Base-by-base conservation (phyloP, 2,329 filamentous ascomycete genomes). In the Colletotrichum sp. region DNA sequence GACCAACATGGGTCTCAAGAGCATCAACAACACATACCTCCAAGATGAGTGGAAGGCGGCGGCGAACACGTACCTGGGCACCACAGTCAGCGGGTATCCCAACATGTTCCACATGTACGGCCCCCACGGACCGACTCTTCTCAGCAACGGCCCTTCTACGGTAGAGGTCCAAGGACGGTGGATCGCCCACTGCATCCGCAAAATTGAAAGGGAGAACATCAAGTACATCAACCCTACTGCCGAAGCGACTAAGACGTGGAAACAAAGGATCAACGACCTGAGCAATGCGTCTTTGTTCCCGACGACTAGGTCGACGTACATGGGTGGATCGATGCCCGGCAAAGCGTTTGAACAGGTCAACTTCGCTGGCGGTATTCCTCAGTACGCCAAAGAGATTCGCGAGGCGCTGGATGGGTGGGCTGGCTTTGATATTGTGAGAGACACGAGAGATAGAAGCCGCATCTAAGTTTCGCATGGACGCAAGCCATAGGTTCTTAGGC, bases 131-230 rank as follows among this genome's bases (percentile, higher is more conserved):
- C 91, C 91, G 0, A 92, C 90, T 0, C 86, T 90, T 0, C 83
- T 92, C 7, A 82, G 85, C 79, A 93, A 92, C 78, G 91, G 90
- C 0, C 91, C 92, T 0, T 87, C 88, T 1, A 87, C 85, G 2
- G 87, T 89, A 9, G 89, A 92, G 77, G 79, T 90, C 2, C 91
- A 93, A 78, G 91, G 90, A 3, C 84, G 89, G 0, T 92, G 89
- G 90, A 88, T 92, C 71, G 84, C 85, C 19, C 87, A 90, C 63
- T 81, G 82, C 59, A 89, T 93, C 70, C 82, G 85, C 44, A 86
- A 90, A 80, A 88, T 91, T 78, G 81, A 86, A 77, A 78, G 79
- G 2, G 83, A 89, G 55, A 80, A 82, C 1, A 84, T 91, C 80
- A 88, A 87, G 78, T 89, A 87, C 69, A 87, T 92, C 71, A 87